Evolutionary conservation across 139 green algal species (phyloP), one percentile per base, ranked within the genome.

Genomic region (Zygnema circumcarinatum): DNA sequence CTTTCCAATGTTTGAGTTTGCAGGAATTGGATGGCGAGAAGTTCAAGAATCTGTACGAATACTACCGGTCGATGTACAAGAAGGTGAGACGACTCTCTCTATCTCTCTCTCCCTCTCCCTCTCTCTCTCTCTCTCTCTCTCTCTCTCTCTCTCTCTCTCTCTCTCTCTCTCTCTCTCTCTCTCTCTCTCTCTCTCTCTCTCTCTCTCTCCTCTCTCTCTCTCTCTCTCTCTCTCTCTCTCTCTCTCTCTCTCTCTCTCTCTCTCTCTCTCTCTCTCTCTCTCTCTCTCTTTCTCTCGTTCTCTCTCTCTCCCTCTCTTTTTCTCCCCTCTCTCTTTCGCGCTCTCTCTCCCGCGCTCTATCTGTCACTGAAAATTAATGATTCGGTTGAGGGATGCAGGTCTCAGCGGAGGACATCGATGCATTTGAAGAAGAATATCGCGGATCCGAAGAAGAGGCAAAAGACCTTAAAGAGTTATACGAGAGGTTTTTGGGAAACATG

Each of bases 401-500:
- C 1, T 94, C 85, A 1, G 92, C 94, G 86, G 89, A 95, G 0
- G 93, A 96, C 53, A 90, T 97, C 22, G 86, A 91, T 2, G 40
- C 32, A 1, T 95, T 96, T 62, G 86, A 92, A 69, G 78, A 68
- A 68, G 31, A 90, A 39, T 98, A 95, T 89, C 89, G 94, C 0
- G 96, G 96, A 25, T 93, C 90, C 1, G 84, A 91, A 0, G 93
- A 97, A 87, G 96, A 98, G 90, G 67, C 56, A 11, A 32, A 2
- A 1, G 95, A 98, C 56, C 68, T 98, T 38, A 91, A 98, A 35
- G 79, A 88, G 53, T 83, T 93, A 16, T 98, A 98, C 86, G 25
- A 47, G 0, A 72, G 94, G 35, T 96, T 96, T 85, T 75, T 92
- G 11, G 96, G 96, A 2, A 85, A 96, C 88, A 98, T 98, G 96